Conservation (phyloP, 495 filamentous ascomycete genomes). For the Podospora comata region DNA sequence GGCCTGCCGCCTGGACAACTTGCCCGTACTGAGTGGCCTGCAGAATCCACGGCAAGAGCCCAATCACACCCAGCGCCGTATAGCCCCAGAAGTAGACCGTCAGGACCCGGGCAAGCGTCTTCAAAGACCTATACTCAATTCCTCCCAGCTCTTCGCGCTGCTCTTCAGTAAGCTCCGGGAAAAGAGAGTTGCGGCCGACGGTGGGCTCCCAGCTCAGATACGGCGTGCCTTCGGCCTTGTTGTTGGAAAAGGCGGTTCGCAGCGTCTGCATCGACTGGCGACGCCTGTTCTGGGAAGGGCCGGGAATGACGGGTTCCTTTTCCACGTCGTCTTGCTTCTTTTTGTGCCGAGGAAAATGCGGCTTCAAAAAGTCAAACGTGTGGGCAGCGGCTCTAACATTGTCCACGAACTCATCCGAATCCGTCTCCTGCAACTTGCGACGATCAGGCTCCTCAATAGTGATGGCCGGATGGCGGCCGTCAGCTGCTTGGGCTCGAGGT, state of each 20-base stretch:
- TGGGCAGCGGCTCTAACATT: conserved; percentile 35
- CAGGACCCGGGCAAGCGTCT: conserved; percentile 75
- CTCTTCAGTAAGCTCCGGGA: conserved; percentile 80
- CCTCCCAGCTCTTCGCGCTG: conserved; percentile 91
- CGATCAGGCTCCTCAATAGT: conserved; percentile 61
- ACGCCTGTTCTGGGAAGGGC: conserved; percentile 13
- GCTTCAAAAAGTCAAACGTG: conserved; percentile 31
- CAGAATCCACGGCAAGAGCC: conserved; percentile 77
- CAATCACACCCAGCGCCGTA: conserved; percentile 67
- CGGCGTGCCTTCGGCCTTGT: conserved; percentile 58
- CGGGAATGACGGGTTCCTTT: conserved; percentile 17
- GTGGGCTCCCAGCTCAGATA: conserved; percentile 95
- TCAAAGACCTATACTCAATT: conserved; percentile 89
- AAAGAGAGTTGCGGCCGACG: conserved; percentile 84
- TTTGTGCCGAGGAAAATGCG: conserved; percentile 31
- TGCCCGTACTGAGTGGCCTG: conserved; percentile 52
- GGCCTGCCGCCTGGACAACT: conserved; percentile 58
- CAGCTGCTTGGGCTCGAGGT: conserved; percentile 20
- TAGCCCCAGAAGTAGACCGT: conserved; percentile 74
- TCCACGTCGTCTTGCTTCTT: conserved; percentile 23
- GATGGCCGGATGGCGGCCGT: conserved; percentile 53
- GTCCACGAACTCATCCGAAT: conserved; percentile 35
- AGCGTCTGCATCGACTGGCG: conserved; percentile 32
- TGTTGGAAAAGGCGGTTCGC: conserved; percentile 39
- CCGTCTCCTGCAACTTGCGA: conserved; percentile 28